Percentiles rank a stretch among this genome's conserved stretches.
phyloP scores from a whole-genome alignment of 1,284 basidiomycete species.

The Ceratobasidium sp. region DNA sequence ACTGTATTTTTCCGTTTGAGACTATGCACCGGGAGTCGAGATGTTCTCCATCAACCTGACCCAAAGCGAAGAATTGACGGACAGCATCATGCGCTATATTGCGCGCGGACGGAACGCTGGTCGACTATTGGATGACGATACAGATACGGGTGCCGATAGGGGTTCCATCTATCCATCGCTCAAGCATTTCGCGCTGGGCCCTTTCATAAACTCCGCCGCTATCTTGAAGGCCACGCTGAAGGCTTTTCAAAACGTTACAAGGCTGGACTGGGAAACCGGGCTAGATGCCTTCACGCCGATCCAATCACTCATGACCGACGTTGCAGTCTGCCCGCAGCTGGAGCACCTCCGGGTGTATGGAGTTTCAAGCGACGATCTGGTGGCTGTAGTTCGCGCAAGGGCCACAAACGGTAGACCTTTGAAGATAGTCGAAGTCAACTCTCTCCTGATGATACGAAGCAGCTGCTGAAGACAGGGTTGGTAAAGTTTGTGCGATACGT shows the following conservation, averaged over 20 bases:
- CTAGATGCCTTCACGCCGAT: neutral
- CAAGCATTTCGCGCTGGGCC: constrained; percentile 4
- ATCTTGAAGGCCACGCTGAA: neutral
- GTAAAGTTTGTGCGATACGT: constrained; percentile 11
- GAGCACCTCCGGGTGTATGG: constrained; percentile 16
- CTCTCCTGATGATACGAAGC: neutral
- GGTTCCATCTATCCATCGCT: constrained; percentile 10
- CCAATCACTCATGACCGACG: neutral
- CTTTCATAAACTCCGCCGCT: neutral
- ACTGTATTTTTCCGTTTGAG: too few species aligned
- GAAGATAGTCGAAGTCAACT: constrained; percentile 11
- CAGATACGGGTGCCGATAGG: neutral
- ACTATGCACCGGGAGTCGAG: constrained; percentile 14
- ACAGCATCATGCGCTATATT: neutral
- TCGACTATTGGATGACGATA: neutral
- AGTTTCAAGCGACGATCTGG: neutral
- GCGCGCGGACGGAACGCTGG: neutral
- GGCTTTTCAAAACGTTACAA: neutral
- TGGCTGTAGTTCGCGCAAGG: neutral
- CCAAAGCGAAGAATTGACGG: neutral
- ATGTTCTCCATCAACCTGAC: neutral
- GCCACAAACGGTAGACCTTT: neutral
- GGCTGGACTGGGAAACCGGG: constrained; percentile 7
- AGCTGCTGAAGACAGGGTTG: neutral
- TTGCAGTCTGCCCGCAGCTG: neutral